These are phyloP conservation scores for Aphanomyces stellatus DNA, from an alignment of 352 stramenopile genomes.

Conservation along the genomic window DNA sequence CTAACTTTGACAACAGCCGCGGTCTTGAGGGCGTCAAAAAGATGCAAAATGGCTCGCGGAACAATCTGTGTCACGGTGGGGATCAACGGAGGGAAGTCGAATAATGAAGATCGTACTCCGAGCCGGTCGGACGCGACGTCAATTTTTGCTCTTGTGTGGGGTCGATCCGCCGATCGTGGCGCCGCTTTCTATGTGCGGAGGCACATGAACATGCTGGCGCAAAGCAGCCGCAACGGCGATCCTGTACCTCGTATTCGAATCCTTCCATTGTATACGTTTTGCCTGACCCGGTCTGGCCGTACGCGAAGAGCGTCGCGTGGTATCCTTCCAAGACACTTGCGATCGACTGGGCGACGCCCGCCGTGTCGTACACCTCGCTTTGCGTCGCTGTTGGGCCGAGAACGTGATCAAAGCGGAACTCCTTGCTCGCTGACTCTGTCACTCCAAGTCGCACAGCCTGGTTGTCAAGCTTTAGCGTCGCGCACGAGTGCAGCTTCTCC, in stretches of 20 bases:
- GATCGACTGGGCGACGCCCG: constrained; percentile 17
- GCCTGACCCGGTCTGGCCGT: constrained; percentile 45
- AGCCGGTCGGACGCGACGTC: constrained; percentile 22
- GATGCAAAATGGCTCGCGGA: constrained; percentile 35
- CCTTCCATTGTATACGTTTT: constrained; percentile 59
- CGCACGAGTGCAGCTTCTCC: constrained; percentile 31
- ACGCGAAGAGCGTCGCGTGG: constrained; percentile 45
- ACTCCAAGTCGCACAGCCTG: constrained; percentile 14
- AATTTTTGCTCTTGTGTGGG: constrained; percentile 11
- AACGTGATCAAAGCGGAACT: constrained; percentile 49
- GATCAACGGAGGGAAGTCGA: background rate
- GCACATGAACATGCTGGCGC: background rate
- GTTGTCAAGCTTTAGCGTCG: constrained; percentile 24
- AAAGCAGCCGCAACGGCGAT: background rate
- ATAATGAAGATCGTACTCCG: constrained; percentile 25
- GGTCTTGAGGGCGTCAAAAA: constrained; percentile 29
- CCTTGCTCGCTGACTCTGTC: constrained; percentile 23
- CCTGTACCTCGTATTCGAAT: constrained; percentile 40
- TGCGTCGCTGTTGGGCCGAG: constrained; percentile 28
- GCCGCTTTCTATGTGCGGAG: background rate
- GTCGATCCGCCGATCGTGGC: background rate
- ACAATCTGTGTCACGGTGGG: constrained; percentile 29
- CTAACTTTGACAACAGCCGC: constrained; percentile 10
- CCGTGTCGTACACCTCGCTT: constrained; percentile 17
- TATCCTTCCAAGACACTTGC: constrained; percentile 20